Base-by-base conservation (phyloP, 1,139 yeast genomes). In the Nadsonia commutata region DNA sequence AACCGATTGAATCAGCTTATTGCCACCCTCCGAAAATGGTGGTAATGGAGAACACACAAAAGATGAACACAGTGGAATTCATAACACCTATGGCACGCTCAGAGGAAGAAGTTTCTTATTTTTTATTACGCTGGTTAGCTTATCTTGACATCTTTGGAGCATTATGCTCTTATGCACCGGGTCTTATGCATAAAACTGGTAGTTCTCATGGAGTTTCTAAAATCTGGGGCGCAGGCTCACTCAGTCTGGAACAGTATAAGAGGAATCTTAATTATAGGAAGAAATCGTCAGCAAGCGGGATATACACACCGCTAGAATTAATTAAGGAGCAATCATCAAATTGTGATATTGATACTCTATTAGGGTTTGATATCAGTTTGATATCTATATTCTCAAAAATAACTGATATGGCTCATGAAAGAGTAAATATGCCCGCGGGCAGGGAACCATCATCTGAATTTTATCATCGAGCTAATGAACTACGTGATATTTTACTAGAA, bases 71-170 rank as follows among this genome's bases (percentile, higher is more conserved):
- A 7, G 17, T 22, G 41, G 41, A 36, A 8, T 37, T n/a, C 11
- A 37, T 20, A 11, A 27, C 18, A 33, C 48, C 23, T 16, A 18
- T 38, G 3, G 41, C 33, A 8, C 38, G 33, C 20, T 46, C 54
- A 38, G 65, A 62, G 40, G 57, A 65, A 6, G 72, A 75, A 50
- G 66, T 78, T 9, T 61, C 76, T 1, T 78, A 68, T 50, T 81
- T 82, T 53, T 62, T 82, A 45, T 67, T 76, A 55, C 62, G 90
- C 45, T 78, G 88, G 81, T 78, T 77, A 54, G 80, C 79, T 0
- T 82, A 79, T 52, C 65, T 79, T 40, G 88, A 80, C 52, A 75
- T 79, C 1, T 69, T 81, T 36, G 84, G 86, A 0, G 72, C 79
- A 1, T 60, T 80, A 31, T 52, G 57, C 22, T 54, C 60, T 3